phyloP scores from a whole-genome alignment of 352 stramenopile genomes.

The Pythium pyrilobum region DNA sequence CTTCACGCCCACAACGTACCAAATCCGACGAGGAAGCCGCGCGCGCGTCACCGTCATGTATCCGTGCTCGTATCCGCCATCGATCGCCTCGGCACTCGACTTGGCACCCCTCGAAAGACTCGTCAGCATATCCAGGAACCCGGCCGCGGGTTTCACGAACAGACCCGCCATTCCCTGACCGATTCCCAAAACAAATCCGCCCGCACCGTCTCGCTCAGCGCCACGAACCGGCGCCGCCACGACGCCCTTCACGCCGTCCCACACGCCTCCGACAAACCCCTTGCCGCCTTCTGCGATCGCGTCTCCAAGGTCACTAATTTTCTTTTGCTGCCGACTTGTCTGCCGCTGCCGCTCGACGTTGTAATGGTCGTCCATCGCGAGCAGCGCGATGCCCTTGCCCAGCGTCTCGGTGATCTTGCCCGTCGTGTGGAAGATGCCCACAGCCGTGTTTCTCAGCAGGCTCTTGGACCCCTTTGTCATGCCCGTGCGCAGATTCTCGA shows the following conservation, averaged over 20 bases:
- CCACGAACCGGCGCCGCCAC: conserved; percentile 70
- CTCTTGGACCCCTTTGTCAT: conserved; percentile 89
- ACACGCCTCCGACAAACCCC: conserved; percentile 70
- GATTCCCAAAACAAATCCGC: conserved; percentile 81
- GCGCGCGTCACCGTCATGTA: conserved; percentile 55
- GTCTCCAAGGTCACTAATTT: conserved; percentile 73
- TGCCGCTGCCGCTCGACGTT: conserved; percentile 75
- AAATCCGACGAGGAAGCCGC: conserved; percentile 65
- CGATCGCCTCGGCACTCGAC: conserved; percentile 74
- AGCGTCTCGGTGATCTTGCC: conserved; percentile 88
- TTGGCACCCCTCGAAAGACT: conserved; percentile 77
- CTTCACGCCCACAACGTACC: conserved; percentile 36
- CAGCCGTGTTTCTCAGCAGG: conserved; percentile 78
- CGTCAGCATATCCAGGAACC: conserved; percentile 78
- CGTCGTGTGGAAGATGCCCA: conserved; percentile 88
- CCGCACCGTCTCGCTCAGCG: conserved; percentile 68
- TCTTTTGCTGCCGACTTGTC: conserved; percentile 68
- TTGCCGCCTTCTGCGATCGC: conserved; percentile 80
- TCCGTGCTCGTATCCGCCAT: conserved; percentile 41
- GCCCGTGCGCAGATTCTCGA: conserved; percentile 81
- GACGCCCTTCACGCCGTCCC: conserved; percentile 79
- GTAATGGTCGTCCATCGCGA: conserved; percentile 87
- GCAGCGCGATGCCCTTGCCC: conserved; percentile 77
- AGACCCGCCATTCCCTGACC: conserved; percentile 78
- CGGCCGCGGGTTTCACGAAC: conserved; percentile 79